Percentiles rank a stretch among this genome's conserved stretches.
Conservation (phyloP, 1,139 yeast genomes). For the Yamadazyma diospyri region DNA sequence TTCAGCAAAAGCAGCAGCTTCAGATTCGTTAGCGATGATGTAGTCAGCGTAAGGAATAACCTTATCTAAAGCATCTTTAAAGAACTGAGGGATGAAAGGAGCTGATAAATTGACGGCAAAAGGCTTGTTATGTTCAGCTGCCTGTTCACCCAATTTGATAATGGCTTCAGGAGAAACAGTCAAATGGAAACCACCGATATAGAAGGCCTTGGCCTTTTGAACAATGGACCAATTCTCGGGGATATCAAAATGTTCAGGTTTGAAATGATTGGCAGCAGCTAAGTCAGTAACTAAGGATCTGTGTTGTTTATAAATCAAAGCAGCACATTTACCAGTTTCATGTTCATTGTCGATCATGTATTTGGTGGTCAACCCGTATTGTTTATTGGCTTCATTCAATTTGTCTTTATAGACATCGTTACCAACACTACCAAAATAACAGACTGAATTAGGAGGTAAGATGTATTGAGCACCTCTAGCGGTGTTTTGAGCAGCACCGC, state of each 20-base stretch:
- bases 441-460: constrained; percentile 77
- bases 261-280: constrained; percentile 98
- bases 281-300: constrained; percentile 94
- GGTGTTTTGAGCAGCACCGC: constrained; percentile 99
- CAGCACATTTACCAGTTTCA: constrained; percentile 98
- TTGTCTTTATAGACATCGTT: constrained; percentile 83
- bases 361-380: constrained; percentile 83
- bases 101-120: constrained; percentile 89
- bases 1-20: constrained; percentile 93
- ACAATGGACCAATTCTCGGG: constrained; percentile 91
- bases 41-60: constrained; percentile 85
- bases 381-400: constrained; percentile 75
- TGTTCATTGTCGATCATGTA: constrained; percentile 74
- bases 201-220: constrained; percentile 75
- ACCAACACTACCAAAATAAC: constrained; percentile 96
- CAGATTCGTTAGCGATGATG: constrained; percentile 94
- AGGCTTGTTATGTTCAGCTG: constrained; percentile 79
- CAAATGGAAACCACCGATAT: constrained; percentile 97
- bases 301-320: constrained; percentile 80
- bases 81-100: constrained; percentile 93
- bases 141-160: constrained; percentile 83
- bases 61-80: constrained; percentile 84
- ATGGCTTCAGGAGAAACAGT: constrained; percentile 97
- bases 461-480: constrained; percentile 98
- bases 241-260: constrained; percentile 78